A percentile compares a stretch with the other conserved stretches of the same genome.
Conservation (phyloP, 345 rosid species). For the Anastatica hierochuntica region DNA sequence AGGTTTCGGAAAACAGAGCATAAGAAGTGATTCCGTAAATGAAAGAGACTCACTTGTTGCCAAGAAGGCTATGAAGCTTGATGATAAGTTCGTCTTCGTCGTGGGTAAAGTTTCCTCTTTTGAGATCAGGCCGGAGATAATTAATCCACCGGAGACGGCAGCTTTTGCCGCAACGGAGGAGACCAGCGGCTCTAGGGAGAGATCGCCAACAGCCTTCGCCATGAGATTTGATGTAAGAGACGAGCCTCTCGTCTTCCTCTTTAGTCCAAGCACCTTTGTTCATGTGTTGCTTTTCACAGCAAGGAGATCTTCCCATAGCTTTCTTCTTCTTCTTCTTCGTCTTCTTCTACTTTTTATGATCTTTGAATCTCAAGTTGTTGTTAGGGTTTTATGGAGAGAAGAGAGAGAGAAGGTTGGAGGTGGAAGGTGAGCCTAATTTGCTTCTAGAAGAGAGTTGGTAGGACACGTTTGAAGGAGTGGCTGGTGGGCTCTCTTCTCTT, state of each 20-base stretch:
- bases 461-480: constrained; percentile 77
- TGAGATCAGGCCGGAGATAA: too few relatives aligned
- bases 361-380: constrained; percentile 8
- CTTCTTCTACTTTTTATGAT: not conserved
- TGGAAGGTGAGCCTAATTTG: constrained; percentile 34
- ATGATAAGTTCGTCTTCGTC: too few relatives aligned
- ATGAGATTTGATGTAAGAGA: constrained; percentile 45
- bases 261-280: too few relatives aligned
- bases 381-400: constrained; percentile 18
- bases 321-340: not conserved
- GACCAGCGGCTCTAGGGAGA: constrained; percentile 50
- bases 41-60: constrained; percentile 27
- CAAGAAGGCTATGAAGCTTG: too few relatives aligned
- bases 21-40: too few relatives aligned
- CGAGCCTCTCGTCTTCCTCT: constrained; percentile 42
- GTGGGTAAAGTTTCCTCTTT: too few relatives aligned
- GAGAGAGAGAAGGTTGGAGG: constrained; percentile 18
- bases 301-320: constrained; percentile 65
- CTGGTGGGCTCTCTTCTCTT: constrained; percentile 39
- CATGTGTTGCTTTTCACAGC: constrained; percentile 56
- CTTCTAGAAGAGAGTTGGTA: constrained; percentile 99
- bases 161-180: constrained; percentile 55
- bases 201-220: constrained; percentile 67
- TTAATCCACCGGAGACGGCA: constrained; percentile 57
- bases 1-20: not conserved